phyloP scores from a whole-genome alignment of 2,329 filamentous ascomycete species.

The Aureobasidium namibiae region DNA sequence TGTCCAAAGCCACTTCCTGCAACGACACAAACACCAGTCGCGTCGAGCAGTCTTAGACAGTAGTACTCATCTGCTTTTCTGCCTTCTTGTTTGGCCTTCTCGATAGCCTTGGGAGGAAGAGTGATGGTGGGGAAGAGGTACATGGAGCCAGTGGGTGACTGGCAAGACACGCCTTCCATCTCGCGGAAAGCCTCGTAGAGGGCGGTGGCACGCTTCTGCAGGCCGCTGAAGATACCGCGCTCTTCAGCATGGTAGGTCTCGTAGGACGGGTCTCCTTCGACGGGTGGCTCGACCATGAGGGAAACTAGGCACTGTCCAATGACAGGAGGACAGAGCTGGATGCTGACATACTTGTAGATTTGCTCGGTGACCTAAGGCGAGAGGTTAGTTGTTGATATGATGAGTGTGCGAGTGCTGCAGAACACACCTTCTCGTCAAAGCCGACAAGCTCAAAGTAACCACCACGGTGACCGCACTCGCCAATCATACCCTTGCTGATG shows the following conservation, averaged over 20 bases:
- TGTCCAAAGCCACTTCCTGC: slow-evolving; percentile 91
- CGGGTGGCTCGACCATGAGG: slow-evolving; percentile 94
- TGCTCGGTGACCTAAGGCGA: slow-evolving; percentile 66
- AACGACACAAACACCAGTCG: slow-evolving; percentile 90
- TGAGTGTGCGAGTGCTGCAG: no score
- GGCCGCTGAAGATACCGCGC: slow-evolving; percentile 67
- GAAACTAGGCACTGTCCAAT: slow-evolving; percentile 94
- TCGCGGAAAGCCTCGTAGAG: slow-evolving; percentile 82
- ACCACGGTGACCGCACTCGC: slow-evolving; percentile 94
- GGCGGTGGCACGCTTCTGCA: slow-evolving; percentile 71
- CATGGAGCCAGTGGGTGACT: slow-evolving; percentile 88
- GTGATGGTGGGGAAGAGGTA: slow-evolving; percentile 96
- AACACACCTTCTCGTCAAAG: slow-evolving; percentile 52
- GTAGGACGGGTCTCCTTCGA: slow-evolving; percentile 72
- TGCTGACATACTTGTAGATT: slow-evolving; percentile 98
- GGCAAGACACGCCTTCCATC: slow-evolving; percentile 95
- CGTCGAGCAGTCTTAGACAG: slow-evolving; percentile 80
- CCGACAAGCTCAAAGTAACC: slow-evolving; percentile 95
- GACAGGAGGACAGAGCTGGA: slow-evolving; percentile 92
- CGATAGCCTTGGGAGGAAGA: slow-evolving; percentile 65
- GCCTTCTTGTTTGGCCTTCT: slow-evolving; percentile 64
- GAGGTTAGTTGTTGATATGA: slow-evolving; percentile 15
- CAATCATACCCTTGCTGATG: slow-evolving; percentile 96
- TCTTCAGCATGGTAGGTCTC: slow-evolving; percentile 81
- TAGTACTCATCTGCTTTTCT: slow-evolving; percentile 87